Base-by-base conservation (phyloP, 257 asterid genomes). In the Anisodus tanguticus region DNA sequence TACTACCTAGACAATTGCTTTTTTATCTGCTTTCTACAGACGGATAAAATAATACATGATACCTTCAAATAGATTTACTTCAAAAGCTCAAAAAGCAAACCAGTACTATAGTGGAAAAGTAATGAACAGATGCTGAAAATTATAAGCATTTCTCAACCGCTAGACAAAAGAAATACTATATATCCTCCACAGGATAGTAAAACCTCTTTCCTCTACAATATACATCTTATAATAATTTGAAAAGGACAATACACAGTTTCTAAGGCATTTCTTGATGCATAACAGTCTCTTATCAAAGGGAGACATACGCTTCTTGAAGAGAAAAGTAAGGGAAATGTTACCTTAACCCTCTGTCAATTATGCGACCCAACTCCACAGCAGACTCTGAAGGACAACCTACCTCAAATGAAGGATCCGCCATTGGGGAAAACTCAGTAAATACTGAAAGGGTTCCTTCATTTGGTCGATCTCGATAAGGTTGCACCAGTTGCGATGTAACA, bases 321-420 rank as follows among this genome's bases (percentile, higher is more conserved):
- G 45, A 59, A 82, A 3, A 60, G 68, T 9, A 82, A 78, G 84
- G 17, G 26, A 9, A 60, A 55, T 7, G 82, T 83, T 83, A 95
- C 99, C 98, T 93, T 92, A 97, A 88, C 47, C 99, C 98, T 78
- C 98, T 98, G 92, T 97, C 99, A 84, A 97, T 85, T 64, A 97
- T 89, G 54, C 99, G 98, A 12, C 98, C 99, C 91, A 97, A 88
- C 85, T 97, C 99, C 70, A 97, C 93, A 31, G 99, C 95, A 88
- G 88, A 90, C 87, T 93, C 99, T 81, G 95, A 94, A 43, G 97
- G 99, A 70, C 96, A 97, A 22, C 98, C 99, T 31, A 86, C 85
- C 91, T 97, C 99, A 86, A 95, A 97, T 12, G 95, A 91, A 84
- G 98, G 99, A 88, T 97, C 99, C 16, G 98, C 99, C 99, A 97